A percentile compares a stretch with the other conserved stretches of the same genome.
phyloP scores from a whole-genome alignment of 257 asterid species.

The Penstemon davidsonii region DNA sequence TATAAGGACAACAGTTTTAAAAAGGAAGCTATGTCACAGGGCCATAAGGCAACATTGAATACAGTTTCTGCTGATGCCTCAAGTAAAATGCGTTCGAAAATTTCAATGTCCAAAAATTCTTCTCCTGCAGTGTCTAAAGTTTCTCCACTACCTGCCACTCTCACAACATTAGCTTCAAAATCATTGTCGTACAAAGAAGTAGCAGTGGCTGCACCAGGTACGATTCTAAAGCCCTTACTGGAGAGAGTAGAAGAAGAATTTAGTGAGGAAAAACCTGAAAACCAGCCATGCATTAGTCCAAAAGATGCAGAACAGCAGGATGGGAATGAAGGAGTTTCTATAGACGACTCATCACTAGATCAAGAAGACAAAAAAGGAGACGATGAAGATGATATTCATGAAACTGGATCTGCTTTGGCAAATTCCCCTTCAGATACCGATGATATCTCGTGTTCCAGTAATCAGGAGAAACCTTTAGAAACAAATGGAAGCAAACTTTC shows the following conservation, averaged over 20 bases:
- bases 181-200: conserved; percentile 93
- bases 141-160: conserved; percentile 51
- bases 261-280: conserved; percentile 60
- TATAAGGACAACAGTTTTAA: conserved; percentile 46
- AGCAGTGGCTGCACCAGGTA: conserved; percentile 93
- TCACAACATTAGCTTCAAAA: conserved; percentile 78
- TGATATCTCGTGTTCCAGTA: conserved; percentile 41
- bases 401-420: conserved; percentile 40
- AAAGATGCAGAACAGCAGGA: conserved; percentile 53
- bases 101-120: conserved; percentile 44
- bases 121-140: conserved; percentile 47
- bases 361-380: conserved; percentile 48
- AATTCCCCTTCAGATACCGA: conserved; percentile 47
- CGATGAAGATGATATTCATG: conserved; percentile 46
- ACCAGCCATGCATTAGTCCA: conserved; percentile 55
- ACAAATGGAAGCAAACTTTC: conserved; percentile 88
- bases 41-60: conserved; percentile 50
- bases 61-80: conserved; percentile 51
- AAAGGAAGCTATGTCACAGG: conserved; percentile 60
- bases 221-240: conserved; percentile 89
- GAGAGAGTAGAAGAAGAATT: conserved; percentile 86
- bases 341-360: conserved; percentile 45
- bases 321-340: conserved; percentile 38
- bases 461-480: conserved; percentile 57
- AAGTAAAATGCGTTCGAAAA: conserved; percentile 44